Conservation (phyloP, 2,329 filamentous ascomycete species). For the Dactylellina haptotyla region DNA sequence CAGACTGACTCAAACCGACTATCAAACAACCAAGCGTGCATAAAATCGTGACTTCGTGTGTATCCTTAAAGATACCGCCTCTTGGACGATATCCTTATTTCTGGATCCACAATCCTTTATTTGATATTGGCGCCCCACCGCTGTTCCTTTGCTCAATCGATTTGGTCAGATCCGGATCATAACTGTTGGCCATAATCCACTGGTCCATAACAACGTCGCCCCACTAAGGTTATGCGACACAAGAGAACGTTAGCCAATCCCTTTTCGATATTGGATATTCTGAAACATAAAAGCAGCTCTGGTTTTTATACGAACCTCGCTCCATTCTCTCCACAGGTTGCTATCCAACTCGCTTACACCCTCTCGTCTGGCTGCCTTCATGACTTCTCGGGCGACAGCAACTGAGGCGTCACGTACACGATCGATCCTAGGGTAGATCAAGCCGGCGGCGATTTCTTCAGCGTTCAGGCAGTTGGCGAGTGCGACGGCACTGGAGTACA, state of each 20-base stretch:
- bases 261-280: neutral
- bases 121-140: neutral
- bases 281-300: neutral
- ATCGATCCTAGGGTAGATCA: constrained; percentile 90
- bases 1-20: constrained; percentile 18
- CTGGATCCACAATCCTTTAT: constrained; percentile 36
- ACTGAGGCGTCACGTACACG: constrained; percentile 91
- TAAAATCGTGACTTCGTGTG: constrained; percentile 9
- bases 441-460: constrained; percentile 81
- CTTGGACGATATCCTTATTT: constrained; percentile 1
- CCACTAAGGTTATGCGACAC: constrained; percentile 45
- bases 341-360: constrained; percentile 59
- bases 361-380: constrained; percentile 86
- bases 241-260: constrained; percentile 26
- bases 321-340: constrained; percentile 49
- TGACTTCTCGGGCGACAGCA: constrained; percentile 78
- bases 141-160: constrained; percentile 33
- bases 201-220: constrained; percentile 54
- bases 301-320: constrained; percentile 40
- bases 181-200: constrained; percentile 50
- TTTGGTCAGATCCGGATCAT: constrained; percentile 43
- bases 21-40: neutral
- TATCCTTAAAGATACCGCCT: constrained; percentile 10
- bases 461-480: constrained; percentile 80
- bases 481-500: constrained; percentile 89